Percentiles rank a stretch among this genome's conserved stretches.
These are phyloP conservation scores for Beauveria varroae DNA, from an alignment of 2,329 filamentous ascomycete genomes.

Conservation along the genomic window DNA sequence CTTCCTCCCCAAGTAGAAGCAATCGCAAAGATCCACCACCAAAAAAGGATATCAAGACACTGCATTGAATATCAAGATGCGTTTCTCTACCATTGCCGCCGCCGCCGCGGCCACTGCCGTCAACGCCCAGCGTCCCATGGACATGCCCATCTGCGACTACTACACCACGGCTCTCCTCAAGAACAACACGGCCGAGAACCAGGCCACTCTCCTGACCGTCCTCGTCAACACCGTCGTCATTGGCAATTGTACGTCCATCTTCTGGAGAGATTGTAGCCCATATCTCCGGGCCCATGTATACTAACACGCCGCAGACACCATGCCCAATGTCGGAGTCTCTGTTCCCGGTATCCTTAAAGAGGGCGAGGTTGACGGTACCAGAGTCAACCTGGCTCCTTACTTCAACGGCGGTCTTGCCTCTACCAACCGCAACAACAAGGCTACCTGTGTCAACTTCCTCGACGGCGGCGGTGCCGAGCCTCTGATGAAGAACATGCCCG, in stretches of 20 bases:
- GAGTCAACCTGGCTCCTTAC: conserved; percentile 52
- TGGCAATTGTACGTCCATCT: conserved; percentile 43
- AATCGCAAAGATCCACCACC: not conserved
- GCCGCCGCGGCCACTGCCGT: conserved; percentile 16
- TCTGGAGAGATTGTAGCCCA: too few species aligned
- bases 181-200: conserved; percentile 52
- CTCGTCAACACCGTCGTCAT: conserved; percentile 58
- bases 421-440: conserved; percentile 42
- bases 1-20: not conserved
- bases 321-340: conserved; percentile 41
- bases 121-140: conserved; percentile 38
- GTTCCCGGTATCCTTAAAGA: conserved; percentile 51
- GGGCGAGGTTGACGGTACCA: conserved; percentile 39
- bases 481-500: conserved; percentile 46
- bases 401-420: conserved; percentile 49
- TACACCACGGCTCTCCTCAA: conserved; percentile 53
- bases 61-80: conserved; percentile 16
- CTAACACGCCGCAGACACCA: conserved; percentile 34
- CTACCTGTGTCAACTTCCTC: conserved; percentile 50
- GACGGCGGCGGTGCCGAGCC: conserved; percentile 51
- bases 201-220: conserved; percentile 46
- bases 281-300: not conserved
- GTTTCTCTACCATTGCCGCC: conserved; percentile 17
- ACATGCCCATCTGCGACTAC: conserved; percentile 53
- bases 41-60: not conserved